phyloP scores from a whole-genome alignment of 176 grass and related monocot species.

The Rhynchospora breviuscula region DNA sequence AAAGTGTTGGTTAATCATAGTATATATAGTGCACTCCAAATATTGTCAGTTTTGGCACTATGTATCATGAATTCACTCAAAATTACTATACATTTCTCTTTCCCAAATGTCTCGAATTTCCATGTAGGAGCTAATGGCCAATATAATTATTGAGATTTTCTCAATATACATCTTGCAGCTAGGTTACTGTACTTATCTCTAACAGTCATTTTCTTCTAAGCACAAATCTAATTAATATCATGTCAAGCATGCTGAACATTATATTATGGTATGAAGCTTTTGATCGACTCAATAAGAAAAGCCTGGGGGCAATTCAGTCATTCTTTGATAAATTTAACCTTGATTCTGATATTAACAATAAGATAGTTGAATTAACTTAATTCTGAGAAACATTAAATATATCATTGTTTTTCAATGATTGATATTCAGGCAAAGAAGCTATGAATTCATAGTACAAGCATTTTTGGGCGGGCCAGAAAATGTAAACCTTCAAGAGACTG shows the following conservation, averaged over 20 bases:
- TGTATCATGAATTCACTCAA: neutral
- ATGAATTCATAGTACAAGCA: slow-evolving; percentile 90
- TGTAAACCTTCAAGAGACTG: slow-evolving; percentile 92
- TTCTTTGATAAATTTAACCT: neutral
- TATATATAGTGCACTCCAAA: neutral
- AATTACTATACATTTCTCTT: neutral
- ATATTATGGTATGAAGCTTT: neutral
- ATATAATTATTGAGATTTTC: neutral
- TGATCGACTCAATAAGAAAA: neutral
- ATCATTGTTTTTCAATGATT: neutral
- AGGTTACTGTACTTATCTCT: neutral
- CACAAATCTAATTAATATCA: neutral
- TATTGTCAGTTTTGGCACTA: neutral
- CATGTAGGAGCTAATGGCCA: neutral
- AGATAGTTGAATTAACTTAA: neutral
- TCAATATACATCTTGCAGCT: neutral
- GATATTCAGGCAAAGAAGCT: slow-evolving; percentile 49
- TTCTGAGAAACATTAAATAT: neutral
- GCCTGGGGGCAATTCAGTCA: neutral
- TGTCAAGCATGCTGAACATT: no score
- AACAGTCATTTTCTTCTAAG: neutral
- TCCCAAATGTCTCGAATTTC: neutral
- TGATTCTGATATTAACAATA: neutral
- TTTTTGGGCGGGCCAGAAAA: slow-evolving; percentile 83
- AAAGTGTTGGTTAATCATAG: neutral